Conservation (phyloP, 306 rosid genomes). For the Dicorynia guianensis region DNA sequence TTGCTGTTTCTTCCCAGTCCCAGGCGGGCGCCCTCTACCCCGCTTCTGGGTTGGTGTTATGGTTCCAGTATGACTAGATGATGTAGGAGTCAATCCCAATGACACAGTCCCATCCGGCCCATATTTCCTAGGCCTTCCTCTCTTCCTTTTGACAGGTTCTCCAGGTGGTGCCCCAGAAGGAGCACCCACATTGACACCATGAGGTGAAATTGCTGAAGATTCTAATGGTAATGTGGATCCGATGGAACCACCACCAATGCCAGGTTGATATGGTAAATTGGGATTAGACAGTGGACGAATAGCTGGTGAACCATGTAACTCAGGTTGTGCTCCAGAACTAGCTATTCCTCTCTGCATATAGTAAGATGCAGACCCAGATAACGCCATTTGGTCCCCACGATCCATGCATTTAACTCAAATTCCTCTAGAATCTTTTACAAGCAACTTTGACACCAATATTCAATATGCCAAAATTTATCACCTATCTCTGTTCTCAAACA, state of each 20-base stretch:
- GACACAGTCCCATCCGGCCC: conserved; percentile 89
- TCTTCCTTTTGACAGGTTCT: conserved; percentile 78
- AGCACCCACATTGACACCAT: conserved; percentile 72
- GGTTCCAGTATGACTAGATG: conserved; percentile 57
- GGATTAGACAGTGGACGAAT: conserved; percentile 64
- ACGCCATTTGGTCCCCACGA: conserved; percentile 86
- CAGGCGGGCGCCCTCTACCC: conserved; percentile 91
- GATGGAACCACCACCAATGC: conserved; percentile 59
- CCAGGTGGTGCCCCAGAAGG: conserved; percentile 59
- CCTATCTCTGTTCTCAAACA: conserved; percentile 50
- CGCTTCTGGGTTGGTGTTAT: conserved; percentile 62
- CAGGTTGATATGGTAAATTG: conserved; percentile 67
- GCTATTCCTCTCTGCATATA: conserved; percentile 75
- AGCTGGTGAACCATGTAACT: conserved; percentile 64
- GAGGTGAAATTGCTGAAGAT: conserved; percentile 67
- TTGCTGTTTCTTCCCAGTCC: conserved; percentile 90
- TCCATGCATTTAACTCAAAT: conserved; percentile 84
- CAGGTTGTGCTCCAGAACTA: conserved; percentile 67
- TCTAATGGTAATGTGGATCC: conserved; percentile 72
- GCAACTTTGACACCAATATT: conserved; percentile 37
- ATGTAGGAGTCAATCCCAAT: conserved; percentile 70
- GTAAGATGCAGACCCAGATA: conserved; percentile 78
- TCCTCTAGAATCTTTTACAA: conserved; percentile 41
- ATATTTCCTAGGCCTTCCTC: conserved; percentile 96
- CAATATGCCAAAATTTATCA: conserved; percentile 35